A percentile compares a stretch with the other conserved stretches of the same genome.
These are phyloP conservation scores for Rosa rugosa DNA, from an alignment of 306 rosid species.

Conservation along the genomic window DNA sequence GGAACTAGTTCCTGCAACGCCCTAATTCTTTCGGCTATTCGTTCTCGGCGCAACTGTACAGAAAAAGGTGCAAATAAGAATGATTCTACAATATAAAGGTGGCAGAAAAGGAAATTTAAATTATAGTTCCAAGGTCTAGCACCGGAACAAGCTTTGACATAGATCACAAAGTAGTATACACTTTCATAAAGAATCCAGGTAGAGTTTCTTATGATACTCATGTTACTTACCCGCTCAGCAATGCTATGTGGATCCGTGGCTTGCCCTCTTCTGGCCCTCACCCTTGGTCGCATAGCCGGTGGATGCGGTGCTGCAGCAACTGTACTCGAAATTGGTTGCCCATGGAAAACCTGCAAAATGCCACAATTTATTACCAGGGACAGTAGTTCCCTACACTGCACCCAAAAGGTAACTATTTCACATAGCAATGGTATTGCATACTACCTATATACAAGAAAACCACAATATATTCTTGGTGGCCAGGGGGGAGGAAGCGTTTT, in stretches of 20 bases:
- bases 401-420: neutral
- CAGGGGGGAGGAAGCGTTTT: too few relatives aligned
- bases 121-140: slow-evolving; percentile 9
- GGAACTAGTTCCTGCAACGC: slow-evolving; percentile 98
- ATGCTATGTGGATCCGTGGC: slow-evolving; percentile 99
- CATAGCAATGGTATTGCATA: neutral
- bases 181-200: slow-evolving; percentile 15
- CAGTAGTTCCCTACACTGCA: neutral
- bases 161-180: slow-evolving; percentile 10
- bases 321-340: slow-evolving; percentile 66
- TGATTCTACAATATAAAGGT: neutral
- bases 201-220: slow-evolving; percentile 3
- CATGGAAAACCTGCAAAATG: slow-evolving; percentile 69
- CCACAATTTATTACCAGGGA: slow-evolving; percentile 15
- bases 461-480: too few relatives aligned
- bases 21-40: slow-evolving; percentile 97
- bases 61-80: slow-evolving; percentile 11
- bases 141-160: slow-evolving; percentile 7
- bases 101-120: neutral
- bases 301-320: slow-evolving; percentile 73
- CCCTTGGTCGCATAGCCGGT: slow-evolving; percentile 93
- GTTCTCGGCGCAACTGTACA: slow-evolving; percentile 90
- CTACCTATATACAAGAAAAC: neutral
- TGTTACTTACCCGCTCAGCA: slow-evolving; percentile 82
- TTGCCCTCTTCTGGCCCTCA: slow-evolving; percentile 97